Evolutionary conservation across 176 grass and related monocot genomes (phyloP).

Genomic region (Raddia guianensis): DNA sequence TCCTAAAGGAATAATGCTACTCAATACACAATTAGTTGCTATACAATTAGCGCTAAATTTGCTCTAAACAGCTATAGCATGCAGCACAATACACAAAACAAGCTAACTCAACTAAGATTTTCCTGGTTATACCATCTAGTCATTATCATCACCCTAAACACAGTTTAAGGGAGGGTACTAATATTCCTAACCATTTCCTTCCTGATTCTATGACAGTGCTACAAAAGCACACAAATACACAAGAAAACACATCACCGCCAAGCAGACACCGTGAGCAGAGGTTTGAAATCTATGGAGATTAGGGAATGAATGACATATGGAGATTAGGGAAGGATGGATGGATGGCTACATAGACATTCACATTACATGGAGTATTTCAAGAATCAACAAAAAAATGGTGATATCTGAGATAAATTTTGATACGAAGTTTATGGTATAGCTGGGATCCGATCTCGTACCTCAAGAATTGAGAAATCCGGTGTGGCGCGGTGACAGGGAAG

Average conservation of each 20-base stretch:
- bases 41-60: constrained; percentile 51
- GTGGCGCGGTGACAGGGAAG: no score
- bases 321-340: no score
- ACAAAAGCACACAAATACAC: constrained; percentile 2
- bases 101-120: constrained; percentile 40
- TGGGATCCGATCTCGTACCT: no score
- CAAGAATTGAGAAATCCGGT: no score
- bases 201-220: constrained; percentile 31
- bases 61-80: constrained; percentile 22
- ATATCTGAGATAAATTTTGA: no score
- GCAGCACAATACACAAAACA: constrained; percentile 20
- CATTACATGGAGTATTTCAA: no score
- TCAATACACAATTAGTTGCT: no score
- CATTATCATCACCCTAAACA: constrained; percentile 44
- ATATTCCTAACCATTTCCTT: constrained; percentile 29
- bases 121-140: constrained; percentile 49
- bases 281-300: no score
- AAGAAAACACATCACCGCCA: constrained; percentile 65
- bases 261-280: constrained; percentile 84
- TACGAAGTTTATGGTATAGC: no score
- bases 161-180: constrained; percentile 16
- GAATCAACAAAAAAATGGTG: no score
- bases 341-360: no score
- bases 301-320: no score
- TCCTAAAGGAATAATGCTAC: neutral